Base-by-base conservation (phyloP, 73 alveolate genomes). In the Paramecium sonneborni region DNA sequence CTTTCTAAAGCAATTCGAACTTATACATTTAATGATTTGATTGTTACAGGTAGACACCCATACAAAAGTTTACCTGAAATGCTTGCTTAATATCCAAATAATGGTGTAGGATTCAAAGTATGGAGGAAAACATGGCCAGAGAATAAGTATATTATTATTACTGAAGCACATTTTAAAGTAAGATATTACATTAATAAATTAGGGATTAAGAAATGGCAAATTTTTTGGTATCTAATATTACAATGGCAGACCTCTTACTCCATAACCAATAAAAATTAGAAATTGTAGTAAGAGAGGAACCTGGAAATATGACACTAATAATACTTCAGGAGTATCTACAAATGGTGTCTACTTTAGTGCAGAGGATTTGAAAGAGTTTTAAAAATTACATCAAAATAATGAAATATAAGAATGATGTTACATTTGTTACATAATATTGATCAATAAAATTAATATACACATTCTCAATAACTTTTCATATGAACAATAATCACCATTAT, bases 41-140 rank as follows among this genome's bases (percentile, higher is more conserved):
- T 88, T 62, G 74, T 38, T 26, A 48, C 43, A 5, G 44, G 48
- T 20, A 41, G 84, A 48, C 56, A 69, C 14, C 91, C 89, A 39
- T 70, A 30, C 37, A 88, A 88, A 43, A 88, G 35, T 48, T 30
- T 88, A 69, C 87, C 76, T 24, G 94, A 88, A 70, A 28, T 88
- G 34, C 30, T 82, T n/a, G 85, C 85, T 43, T 72, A 88, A 88
- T 88, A 88, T 38, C 94, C 94, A 39, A 68, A 88, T 11, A 37
- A 41, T 56, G 94, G 94, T 43, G 56, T 88, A 38, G 94, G 94
- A n/a, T 88, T 88, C 46, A 88, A 88, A 28, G 55, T 68, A 20
- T 88, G 94, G 94, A 88, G 94, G 44, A 88, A 88, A 34, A 88
- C 94, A 11, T 88, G 94, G 94, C 94, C 94, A 28, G 56, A 76